These are phyloP conservation scores for Teratosphaeria pseudoeucalypti DNA, from an alignment of 2,329 filamentous ascomycete genomes.

Conservation along the genomic window DNA sequence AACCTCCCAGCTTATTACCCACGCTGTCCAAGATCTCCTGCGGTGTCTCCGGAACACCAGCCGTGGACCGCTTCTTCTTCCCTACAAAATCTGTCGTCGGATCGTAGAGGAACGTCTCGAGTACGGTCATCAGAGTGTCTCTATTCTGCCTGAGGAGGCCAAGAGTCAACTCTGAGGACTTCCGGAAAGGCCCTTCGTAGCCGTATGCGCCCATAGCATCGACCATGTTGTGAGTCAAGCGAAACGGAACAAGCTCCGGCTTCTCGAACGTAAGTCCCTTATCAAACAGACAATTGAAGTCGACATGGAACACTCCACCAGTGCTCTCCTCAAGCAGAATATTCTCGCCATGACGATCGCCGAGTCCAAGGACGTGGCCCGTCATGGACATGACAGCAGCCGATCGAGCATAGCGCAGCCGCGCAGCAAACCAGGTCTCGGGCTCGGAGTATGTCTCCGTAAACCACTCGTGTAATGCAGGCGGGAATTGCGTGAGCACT, in stretches of 20 bases:
- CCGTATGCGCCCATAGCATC: slow-evolving; percentile 94
- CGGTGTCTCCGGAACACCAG: slow-evolving; percentile 54
- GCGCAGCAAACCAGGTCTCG: slow-evolving; percentile 79
- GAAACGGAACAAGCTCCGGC: slow-evolving; percentile 89
- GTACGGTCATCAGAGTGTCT: slow-evolving; percentile 91
- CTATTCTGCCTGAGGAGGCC: slow-evolving; percentile 78
- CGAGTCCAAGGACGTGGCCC: slow-evolving; percentile 82
- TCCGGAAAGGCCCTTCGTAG: slow-evolving; percentile 82
- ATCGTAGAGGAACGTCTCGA: slow-evolving; percentile 95
- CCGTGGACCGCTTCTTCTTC: slow-evolving; percentile 50
- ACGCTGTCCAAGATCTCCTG: slow-evolving; percentile 84
- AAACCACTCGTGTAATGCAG: slow-evolving; percentile 89
- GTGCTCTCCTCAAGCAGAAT: slow-evolving; percentile 89
- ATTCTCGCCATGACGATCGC: slow-evolving; percentile 95
- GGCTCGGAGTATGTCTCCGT: slow-evolving; percentile 89
- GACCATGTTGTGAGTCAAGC: slow-evolving; percentile 96
- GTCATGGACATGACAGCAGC: slow-evolving; percentile 99
- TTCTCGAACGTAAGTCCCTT: slow-evolving; percentile 93
- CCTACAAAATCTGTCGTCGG: slow-evolving; percentile 88
- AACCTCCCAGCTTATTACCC: slow-evolving; percentile 70
- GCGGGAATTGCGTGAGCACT: slow-evolving; percentile 58
- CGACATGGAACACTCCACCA: slow-evolving; percentile 90
- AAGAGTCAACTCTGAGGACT: slow-evolving; percentile 81
- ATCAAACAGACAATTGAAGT: slow-evolving; percentile 99
- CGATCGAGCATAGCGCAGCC: slow-evolving; percentile 81